These are phyloP conservation scores for Clonostachys sp. DNA, from an alignment of 2,329 filamentous ascomycete genomes.

Conservation along the genomic window DNA sequence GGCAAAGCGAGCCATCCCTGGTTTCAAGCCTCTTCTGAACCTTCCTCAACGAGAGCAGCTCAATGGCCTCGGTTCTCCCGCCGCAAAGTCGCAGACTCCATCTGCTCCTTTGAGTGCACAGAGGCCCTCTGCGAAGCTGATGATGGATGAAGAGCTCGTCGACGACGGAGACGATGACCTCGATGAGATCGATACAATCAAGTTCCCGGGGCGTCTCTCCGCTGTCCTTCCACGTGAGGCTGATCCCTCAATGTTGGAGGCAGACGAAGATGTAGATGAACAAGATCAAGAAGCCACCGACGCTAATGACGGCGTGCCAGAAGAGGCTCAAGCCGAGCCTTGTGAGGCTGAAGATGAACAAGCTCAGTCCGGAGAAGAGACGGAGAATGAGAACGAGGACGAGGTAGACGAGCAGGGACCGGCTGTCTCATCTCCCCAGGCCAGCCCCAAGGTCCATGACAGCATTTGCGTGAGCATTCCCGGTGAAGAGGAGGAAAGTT, in stretches of 20 bases:
- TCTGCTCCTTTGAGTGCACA: slow-evolving; percentile 14
- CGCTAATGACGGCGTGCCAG: background rate
- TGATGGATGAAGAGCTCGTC: slow-evolving; percentile 20
- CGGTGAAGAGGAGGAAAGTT: no score
- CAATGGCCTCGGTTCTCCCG: slow-evolving; percentile 3
- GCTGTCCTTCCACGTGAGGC: slow-evolving; percentile 36
- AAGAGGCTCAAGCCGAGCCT: background rate
- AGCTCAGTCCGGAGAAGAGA: no score
- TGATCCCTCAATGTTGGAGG: slow-evolving; percentile 26
- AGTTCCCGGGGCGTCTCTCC: slow-evolving; percentile 40
- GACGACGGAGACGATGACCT: slow-evolving; percentile 4
- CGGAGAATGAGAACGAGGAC: no score
- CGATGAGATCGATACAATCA: slow-evolving; percentile 17
- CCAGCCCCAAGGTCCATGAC: no score
- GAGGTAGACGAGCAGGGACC: no score
- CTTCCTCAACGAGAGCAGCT: slow-evolving; percentile 6
- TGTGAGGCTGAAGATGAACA: background rate
- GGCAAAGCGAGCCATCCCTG: slow-evolving; percentile 37
- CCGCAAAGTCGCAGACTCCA: slow-evolving; percentile 21
- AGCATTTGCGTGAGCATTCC: no score
- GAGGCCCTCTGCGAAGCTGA: slow-evolving; percentile 28
- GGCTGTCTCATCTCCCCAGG: no score
- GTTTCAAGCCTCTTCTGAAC: slow-evolving; percentile 23
- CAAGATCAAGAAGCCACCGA: no score
- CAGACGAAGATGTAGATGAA: slow-evolving; percentile 13